Percentiles rank a stretch among this genome's conserved stretches.
These are phyloP conservation scores for Ceratonia siliqua DNA, from an alignment of 306 rosid genomes.

Conservation along the genomic window DNA sequence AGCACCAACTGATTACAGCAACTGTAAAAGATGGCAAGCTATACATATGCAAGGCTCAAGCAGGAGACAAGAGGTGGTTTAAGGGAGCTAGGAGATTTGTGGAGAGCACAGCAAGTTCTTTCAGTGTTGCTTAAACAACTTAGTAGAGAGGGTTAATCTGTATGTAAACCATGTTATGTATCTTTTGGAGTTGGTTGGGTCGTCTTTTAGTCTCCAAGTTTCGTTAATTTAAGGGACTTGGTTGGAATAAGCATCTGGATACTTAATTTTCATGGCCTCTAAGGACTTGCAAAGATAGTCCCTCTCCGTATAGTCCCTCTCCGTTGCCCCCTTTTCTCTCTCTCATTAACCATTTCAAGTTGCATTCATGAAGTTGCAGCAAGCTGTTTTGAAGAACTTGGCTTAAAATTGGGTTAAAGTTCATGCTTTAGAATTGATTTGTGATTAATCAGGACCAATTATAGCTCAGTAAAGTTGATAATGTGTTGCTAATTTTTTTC, in stretches of 20 bases:
- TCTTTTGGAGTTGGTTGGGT: constrained; percentile 33
- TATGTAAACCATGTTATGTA: constrained; percentile 54
- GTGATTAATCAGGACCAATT: neutral
- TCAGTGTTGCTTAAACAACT: constrained; percentile 81
- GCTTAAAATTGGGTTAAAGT: neutral
- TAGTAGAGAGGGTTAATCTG: constrained; percentile 28
- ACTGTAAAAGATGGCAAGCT: constrained; percentile 82
- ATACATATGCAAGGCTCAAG: constrained; percentile 95
- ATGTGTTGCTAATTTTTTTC: too few relatives aligned
- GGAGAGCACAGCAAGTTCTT: constrained; percentile 72
- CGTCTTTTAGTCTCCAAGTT: constrained; percentile 33
- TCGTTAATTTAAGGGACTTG: constrained; percentile 40
- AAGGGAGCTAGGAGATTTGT: constrained; percentile 91
- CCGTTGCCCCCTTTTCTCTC: neutral
- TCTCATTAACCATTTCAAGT: neutral
- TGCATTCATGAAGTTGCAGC: neutral
- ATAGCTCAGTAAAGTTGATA: too few relatives aligned
- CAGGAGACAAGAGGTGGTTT: constrained; percentile 99
- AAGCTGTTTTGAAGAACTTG: constrained; percentile 18
- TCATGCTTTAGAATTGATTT: neutral
- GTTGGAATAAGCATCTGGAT: constrained; percentile 50
- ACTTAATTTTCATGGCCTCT: constrained; percentile 30
- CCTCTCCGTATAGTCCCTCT: neutral
- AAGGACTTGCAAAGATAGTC: neutral
- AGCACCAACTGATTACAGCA: constrained; percentile 87